A percentile compares a stretch with the other conserved stretches of the same genome.
Evolutionary conservation across 2,329 filamentous ascomycete species (phyloP).

Genomic region (Fusarium ambrosium): DNA sequence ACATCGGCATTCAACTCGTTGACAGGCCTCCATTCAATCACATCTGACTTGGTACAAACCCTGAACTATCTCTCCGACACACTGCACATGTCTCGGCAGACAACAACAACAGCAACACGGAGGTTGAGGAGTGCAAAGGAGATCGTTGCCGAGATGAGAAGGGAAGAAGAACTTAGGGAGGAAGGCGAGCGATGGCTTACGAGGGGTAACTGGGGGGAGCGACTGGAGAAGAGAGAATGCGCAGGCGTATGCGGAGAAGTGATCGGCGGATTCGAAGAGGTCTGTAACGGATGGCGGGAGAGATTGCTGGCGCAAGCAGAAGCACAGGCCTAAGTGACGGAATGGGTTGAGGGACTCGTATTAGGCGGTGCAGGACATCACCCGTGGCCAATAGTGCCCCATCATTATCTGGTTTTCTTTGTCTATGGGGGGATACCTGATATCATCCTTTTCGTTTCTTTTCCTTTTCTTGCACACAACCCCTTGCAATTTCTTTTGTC

Average conservation of each 20-base stretch:
- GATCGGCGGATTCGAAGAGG: constrained; percentile 90
- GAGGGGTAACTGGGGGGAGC: constrained; percentile 84
- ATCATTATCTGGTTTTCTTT: constrained; percentile 19
- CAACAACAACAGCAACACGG: constrained; percentile 83
- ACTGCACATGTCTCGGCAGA: constrained; percentile 93
- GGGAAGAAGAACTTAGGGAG: constrained; percentile 85
- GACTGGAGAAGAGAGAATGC: constrained; percentile 82
- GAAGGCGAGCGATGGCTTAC: constrained; percentile 87
- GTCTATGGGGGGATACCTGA: constrained; percentile 15
- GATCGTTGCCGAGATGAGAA: constrained; percentile 85
- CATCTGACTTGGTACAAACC: constrained; percentile 80
- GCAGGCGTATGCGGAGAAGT: constrained; percentile 88
- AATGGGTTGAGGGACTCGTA: constrained; percentile 10
- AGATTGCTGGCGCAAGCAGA: constrained; percentile 77
- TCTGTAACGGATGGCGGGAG: constrained; percentile 87
- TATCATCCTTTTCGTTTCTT: constrained; percentile 19
- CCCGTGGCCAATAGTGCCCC: constrained; percentile 10
- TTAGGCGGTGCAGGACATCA: constrained; percentile 32
- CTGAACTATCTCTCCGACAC: constrained; percentile 91
- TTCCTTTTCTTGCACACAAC: constrained; percentile 1
- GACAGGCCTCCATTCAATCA: constrained; percentile 76
- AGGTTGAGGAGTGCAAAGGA: constrained; percentile 86
- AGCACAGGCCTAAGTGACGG: constrained; percentile 53
- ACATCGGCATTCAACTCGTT: constrained; percentile 75
- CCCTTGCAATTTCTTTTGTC: constrained; percentile 26